Percentiles rank a stretch among this genome's conserved stretches.
Evolutionary conservation across 2,329 filamentous ascomycete species (phyloP).

Genomic region (Diaporthe humulicola): DNA sequence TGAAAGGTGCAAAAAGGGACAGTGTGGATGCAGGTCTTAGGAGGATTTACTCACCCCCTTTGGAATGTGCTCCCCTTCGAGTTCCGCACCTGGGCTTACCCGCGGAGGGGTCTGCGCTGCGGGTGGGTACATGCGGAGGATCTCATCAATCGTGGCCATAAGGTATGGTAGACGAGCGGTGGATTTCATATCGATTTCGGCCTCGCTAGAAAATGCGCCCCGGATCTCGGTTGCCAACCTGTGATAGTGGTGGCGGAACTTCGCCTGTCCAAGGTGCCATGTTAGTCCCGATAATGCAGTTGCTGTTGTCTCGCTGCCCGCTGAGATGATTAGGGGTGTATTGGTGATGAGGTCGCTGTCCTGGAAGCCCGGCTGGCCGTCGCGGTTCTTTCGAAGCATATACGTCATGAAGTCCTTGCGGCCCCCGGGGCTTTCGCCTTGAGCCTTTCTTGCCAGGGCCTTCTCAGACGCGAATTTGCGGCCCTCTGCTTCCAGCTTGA

Average conservation of each 20-base stretch:
- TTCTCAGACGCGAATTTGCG: conserved; percentile 5
- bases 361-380: conserved; percentile 25
- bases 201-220: conserved; percentile 43
- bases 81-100: conserved; percentile 20
- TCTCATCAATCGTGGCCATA: conserved; percentile 82
- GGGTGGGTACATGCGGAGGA: conserved; percentile 68
- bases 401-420: conserved; percentile 41
- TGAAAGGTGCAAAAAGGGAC: neutral
- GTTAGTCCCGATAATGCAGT: conserved; percentile 42
- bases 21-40: no score
- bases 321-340: conserved; percentile 24
- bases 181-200: conserved; percentile 44
- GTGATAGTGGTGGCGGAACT: conserved; percentile 43
- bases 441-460: conserved; percentile 20
- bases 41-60: conserved; percentile 36
- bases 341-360: conserved; percentile 35
- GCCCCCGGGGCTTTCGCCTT: conserved; percentile 27
- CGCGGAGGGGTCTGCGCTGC: conserved; percentile 30
- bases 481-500: conserved; percentile 30
- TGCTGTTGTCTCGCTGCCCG: conserved; percentile 31
- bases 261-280: conserved; percentile 45
- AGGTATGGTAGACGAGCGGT: conserved; percentile 75
- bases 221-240: conserved; percentile 47
- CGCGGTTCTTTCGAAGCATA: conserved; percentile 36
- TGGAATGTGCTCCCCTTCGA: conserved; percentile 30